Percentiles rank a stretch among this genome's conserved stretches.
phyloP scores from a whole-genome alignment of 1,284 basidiomycete genomes.

The Ganoderma multipileum region DNA sequence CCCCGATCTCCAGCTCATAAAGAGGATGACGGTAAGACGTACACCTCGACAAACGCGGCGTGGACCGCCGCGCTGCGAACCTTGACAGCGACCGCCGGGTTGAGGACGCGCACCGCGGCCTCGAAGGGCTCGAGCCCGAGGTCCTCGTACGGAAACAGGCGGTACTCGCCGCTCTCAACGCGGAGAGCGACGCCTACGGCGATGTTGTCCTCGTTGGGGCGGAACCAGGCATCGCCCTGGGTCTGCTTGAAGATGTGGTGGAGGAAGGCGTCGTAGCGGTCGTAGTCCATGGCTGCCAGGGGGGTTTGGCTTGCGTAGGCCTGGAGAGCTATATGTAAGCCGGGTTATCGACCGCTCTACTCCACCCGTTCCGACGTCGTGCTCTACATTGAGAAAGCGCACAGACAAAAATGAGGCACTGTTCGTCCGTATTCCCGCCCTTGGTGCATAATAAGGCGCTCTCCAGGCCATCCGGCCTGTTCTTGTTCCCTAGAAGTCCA shows the following conservation, averaged over 20 bases:
- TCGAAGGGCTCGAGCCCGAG: slow-evolving; percentile 73
- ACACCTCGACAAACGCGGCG: slow-evolving; percentile 80
- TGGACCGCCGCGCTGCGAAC: slow-evolving; percentile 81
- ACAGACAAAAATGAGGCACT: background rate
- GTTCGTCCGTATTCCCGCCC: background rate
- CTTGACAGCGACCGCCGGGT: slow-evolving; percentile 84
- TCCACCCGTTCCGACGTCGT: background rate
- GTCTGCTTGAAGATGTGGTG: slow-evolving; percentile 65
- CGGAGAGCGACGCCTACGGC: slow-evolving; percentile 71
- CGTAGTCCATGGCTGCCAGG: slow-evolving; percentile 48
- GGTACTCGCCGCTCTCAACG: slow-evolving; percentile 62
- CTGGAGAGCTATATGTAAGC: background rate
- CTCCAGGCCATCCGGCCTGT: background rate
- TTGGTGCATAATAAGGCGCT: background rate
- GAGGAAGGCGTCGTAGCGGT: slow-evolving; percentile 57
- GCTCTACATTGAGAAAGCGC: background rate
- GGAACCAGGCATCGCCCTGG: slow-evolving; percentile 65
- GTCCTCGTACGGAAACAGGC: slow-evolving; percentile 79
- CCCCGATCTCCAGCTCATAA: slow-evolving; percentile 3
- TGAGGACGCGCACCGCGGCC: slow-evolving; percentile 77
- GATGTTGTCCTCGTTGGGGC: slow-evolving; percentile 56
- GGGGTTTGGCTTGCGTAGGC: slow-evolving; percentile 5
- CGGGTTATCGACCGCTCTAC: background rate
- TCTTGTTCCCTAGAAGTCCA: background rate
- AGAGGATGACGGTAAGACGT: slow-evolving; percentile 39